These are phyloP conservation scores for Syzygium aromaticum DNA, from an alignment of 345 rosid species.

Conservation along the genomic window DNA sequence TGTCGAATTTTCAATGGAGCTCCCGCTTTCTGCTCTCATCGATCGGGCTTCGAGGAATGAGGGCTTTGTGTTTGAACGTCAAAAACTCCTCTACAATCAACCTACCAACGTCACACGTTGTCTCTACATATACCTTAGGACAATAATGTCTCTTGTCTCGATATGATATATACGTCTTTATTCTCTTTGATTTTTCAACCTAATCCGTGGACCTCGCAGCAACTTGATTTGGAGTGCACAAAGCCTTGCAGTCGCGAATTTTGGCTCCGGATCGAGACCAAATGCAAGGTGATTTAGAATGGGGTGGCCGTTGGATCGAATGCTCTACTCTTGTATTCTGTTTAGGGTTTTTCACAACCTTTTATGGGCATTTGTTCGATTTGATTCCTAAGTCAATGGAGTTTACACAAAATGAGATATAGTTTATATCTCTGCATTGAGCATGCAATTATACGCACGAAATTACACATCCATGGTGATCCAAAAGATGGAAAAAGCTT, in stretches of 20 bases:
- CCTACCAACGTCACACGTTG: neutral
- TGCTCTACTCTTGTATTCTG: neutral
- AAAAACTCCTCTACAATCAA: neutral
- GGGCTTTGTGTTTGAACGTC: neutral
- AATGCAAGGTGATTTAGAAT: neutral
- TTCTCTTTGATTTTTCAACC: neutral
- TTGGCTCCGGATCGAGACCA: neutral
- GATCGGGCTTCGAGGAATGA: neutral
- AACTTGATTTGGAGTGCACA: neutral
- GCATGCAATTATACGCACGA: neutral
- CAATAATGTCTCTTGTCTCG: neutral
- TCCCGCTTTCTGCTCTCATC: too few relatives aligned
- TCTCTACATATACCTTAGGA: neutral
- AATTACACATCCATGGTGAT: neutral
- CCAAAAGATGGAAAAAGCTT: neutral
- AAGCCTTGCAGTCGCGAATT: neutral
- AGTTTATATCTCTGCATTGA: neutral
- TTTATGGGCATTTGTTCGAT: neutral
- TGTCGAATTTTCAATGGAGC: neutral
- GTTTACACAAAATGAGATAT: neutral
- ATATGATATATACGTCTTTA: neutral
- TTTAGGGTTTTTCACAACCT: neutral
- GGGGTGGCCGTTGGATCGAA: neutral
- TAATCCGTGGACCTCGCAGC: neutral
- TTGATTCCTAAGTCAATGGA: neutral